Evolutionary conservation across 345 rosid species (phyloP).

Genomic region (Citrus trifoliata): DNA sequence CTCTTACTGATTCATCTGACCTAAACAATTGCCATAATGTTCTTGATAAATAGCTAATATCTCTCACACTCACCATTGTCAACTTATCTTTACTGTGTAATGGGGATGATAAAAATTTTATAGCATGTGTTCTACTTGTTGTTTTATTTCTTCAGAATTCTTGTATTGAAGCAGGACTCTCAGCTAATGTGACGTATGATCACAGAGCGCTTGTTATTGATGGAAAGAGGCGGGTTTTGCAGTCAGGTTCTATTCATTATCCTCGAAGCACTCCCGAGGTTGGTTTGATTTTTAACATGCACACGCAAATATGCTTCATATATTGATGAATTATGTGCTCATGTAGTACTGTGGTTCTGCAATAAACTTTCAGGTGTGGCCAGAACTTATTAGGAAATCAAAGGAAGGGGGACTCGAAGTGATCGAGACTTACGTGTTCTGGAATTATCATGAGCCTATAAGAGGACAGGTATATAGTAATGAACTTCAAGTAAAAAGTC

Average conservation of each 20-base stretch:
- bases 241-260: constrained; percentile 63
- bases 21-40: not conserved
- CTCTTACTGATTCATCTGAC: not conserved
- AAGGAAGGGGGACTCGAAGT: constrained; percentile 22
- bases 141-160: constrained; percentile 22
- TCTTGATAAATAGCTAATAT: not conserved
- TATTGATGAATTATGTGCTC: too few species aligned
- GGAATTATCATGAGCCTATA: constrained; percentile 65
- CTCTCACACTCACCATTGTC: not conserved
- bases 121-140: constrained; percentile 17
- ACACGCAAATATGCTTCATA: too few species aligned
- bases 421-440: constrained; percentile 63
- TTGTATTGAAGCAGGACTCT: constrained; percentile 19
- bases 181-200: constrained; percentile 47
- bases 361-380: too few species aligned
- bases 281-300: too few species aligned
- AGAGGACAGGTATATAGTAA: constrained; percentile 49
- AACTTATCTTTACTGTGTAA: not conserved
- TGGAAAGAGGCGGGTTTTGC: constrained; percentile 61
- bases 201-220: constrained; percentile 55
- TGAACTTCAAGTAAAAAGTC: not conserved
- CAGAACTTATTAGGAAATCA: too few species aligned
- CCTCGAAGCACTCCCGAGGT: constrained; percentile 13
- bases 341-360: too few species aligned
- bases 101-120: constrained; percentile 17